phyloP scores from a whole-genome alignment of 2,329 filamentous ascomycete genomes.

The Teratosphaeria zuluensis region DNA sequence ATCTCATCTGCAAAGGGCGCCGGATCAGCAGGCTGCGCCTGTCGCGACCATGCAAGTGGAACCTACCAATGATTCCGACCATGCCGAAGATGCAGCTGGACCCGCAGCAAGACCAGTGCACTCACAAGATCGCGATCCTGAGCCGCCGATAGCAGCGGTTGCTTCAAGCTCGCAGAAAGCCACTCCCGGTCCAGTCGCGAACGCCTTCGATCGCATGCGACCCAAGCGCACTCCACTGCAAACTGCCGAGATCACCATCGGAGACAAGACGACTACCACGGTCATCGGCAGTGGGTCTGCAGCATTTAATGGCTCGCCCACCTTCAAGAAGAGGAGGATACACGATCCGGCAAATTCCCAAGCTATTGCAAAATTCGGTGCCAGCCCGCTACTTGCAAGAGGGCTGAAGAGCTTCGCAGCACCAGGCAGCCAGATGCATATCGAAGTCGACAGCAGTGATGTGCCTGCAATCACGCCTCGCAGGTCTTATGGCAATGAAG shows the following conservation, averaged over 20 bases:
- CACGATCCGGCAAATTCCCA: conserved; percentile 30
- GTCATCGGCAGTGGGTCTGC: conserved; percentile 44
- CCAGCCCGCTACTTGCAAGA: conserved; percentile 27
- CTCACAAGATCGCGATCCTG: conserved; percentile 1
- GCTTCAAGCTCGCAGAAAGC: conserved; percentile 20
- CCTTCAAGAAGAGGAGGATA: conserved; percentile 39
- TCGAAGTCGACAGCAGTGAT: conserved; percentile 14
- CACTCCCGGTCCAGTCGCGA: conserved; percentile 42
- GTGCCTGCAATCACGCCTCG: conserved; percentile 11
- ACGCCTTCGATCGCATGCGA: conserved; percentile 56
- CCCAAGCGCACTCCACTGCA: conserved; percentile 53
- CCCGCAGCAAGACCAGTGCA: background rate
- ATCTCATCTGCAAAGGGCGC: background rate
- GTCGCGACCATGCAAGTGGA: background rate
- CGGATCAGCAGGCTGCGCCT: background rate
- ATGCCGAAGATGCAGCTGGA: background rate
- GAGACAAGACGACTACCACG: conserved; percentile 55
- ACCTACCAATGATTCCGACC: background rate
- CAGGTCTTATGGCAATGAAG: conserved; percentile 13
- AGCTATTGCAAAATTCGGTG: conserved; percentile 38
- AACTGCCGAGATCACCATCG: conserved; percentile 66
- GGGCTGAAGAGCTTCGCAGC: conserved; percentile 46
- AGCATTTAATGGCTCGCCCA: conserved; percentile 13
- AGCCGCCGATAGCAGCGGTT: conserved; percentile 23
- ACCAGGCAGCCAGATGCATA: conserved; percentile 36